Conservation (phyloP, 2,329 filamentous ascomycete species). For the Fusarium solani-melongenae region DNA sequence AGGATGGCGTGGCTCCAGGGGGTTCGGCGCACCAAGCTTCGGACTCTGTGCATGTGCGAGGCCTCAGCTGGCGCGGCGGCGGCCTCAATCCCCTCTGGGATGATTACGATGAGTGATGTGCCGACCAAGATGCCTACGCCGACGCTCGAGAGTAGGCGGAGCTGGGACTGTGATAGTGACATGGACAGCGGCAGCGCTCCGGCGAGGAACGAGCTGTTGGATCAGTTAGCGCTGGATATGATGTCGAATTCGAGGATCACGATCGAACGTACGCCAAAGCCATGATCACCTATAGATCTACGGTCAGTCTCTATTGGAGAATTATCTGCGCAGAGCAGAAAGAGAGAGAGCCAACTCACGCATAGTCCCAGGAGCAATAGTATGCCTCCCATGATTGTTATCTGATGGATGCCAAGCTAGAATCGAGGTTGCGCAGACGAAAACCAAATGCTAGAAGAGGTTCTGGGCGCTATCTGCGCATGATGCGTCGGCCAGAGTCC, state of each 20-base stretch:
- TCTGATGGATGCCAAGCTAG: constrained; percentile 14
- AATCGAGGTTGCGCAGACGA: constrained; percentile 17
- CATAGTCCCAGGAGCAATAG: constrained; percentile 54
- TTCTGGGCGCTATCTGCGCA: constrained; percentile 37
- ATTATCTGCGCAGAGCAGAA: background rate
- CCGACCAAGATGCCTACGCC: constrained; percentile 95
- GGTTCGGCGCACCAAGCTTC: constrained; percentile 47
- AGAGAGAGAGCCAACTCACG: constrained; percentile 45
- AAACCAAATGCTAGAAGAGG: constrained; percentile 13
- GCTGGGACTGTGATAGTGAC: constrained; percentile 84
- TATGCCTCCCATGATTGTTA: constrained; percentile 52
- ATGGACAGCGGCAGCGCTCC: constrained; percentile 92
- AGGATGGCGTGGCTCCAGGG: constrained; percentile 45
- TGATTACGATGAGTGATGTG: constrained; percentile 95
- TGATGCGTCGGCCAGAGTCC: constrained; percentile 25
- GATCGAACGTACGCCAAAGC: constrained; percentile 63
- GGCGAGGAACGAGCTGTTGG: constrained; percentile 85
- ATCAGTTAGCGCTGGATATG: constrained; percentile 32
- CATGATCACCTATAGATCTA: constrained; percentile 62
- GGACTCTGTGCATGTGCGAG: constrained; percentile 51
- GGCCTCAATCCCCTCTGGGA: constrained; percentile 95
- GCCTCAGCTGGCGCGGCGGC: constrained; percentile 71
- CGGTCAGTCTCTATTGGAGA: constrained; percentile 34
- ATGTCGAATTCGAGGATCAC: constrained; percentile 13
- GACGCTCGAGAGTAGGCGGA: constrained; percentile 90